Percentiles rank a stretch among this genome's conserved stretches.
Evolutionary conservation across 371 early-diverging fungal species (phyloP).

Genomic region (Fennellomyces sp.): DNA sequence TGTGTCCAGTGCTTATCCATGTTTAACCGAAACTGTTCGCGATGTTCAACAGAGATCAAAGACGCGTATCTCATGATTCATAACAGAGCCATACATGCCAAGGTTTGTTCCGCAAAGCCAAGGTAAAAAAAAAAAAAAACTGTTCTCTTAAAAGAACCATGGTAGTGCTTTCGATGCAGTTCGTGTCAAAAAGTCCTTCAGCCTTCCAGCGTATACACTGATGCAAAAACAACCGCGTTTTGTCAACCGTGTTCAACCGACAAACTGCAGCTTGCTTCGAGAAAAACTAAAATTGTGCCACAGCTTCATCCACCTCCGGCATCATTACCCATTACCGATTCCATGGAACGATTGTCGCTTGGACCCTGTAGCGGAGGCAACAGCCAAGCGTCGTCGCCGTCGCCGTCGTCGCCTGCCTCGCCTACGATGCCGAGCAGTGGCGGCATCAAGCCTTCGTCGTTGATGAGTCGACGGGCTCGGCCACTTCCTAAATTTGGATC

Average conservation of each 20-base stretch:
- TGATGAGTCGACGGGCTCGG: conserved; percentile 38
- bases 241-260: conserved; percentile 30
- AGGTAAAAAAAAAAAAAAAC: not conserved
- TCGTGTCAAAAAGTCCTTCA: conserved; percentile 33
- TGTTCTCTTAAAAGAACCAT: not conserved
- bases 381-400: not conserved
- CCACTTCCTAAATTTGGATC: conserved; percentile 44
- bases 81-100: conserved; percentile 22
- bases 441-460: conserved; percentile 24
- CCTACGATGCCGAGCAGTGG: not conserved
- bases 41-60: conserved; percentile 24
- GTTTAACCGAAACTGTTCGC: conserved; percentile 9
- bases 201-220: conserved; percentile 36
- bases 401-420: not conserved
- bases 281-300: conserved; percentile 40
- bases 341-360: conserved; percentile 1
- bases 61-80: conserved; percentile 29
- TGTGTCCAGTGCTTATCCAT: not conserved
- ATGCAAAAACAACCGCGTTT: conserved; percentile 20
- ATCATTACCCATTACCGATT: not conserved
- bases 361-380: not conserved
- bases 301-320: conserved; percentile 19
- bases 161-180: conserved; percentile 41
- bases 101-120: conserved; percentile 17
- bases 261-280: conserved; percentile 6